These are phyloP conservation scores for Tephrocybe rancida DNA, from an alignment of 768 basidiomycete genomes.

Conservation along the genomic window DNA sequence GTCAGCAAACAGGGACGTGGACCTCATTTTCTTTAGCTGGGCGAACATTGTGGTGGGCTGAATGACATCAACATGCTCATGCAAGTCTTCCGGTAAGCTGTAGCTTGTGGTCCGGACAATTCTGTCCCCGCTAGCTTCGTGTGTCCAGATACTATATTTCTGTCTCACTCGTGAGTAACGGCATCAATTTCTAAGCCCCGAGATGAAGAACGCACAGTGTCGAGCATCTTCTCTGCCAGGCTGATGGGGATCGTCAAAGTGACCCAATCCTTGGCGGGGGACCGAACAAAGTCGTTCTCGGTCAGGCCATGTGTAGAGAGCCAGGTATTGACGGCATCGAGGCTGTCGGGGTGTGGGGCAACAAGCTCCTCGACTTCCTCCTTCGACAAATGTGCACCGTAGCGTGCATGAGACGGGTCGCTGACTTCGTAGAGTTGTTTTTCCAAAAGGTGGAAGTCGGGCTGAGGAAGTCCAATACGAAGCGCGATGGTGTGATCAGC, in stretches of 20 bases:
- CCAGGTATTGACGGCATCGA: slow-evolving; percentile 61
- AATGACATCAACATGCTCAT: slow-evolving; percentile 64
- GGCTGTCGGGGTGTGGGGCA: slow-evolving; percentile 52
- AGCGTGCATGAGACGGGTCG: slow-evolving; percentile 51
- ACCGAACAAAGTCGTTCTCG: slow-evolving; percentile 47
- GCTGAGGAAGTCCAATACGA: slow-evolving; percentile 59
- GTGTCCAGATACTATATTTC: slow-evolving; percentile 59
- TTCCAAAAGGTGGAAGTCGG: slow-evolving; percentile 48
- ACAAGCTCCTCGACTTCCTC: slow-evolving; percentile 63
- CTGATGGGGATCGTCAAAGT: slow-evolving; percentile 54
- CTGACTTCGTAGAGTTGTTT: slow-evolving; percentile 54
- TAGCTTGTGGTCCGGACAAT: slow-evolving; percentile 67
- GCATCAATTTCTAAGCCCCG: slow-evolving; percentile 20
- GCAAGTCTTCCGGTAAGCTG: slow-evolving; percentile 58
- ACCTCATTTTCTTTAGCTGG: slow-evolving; percentile 46
- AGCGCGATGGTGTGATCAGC: slow-evolving; percentile 47
- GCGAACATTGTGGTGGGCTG: slow-evolving; percentile 74
- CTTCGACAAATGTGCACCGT: slow-evolving; percentile 58
- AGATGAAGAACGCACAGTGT: slow-evolving; percentile 46
- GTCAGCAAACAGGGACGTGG: slow-evolving; percentile 37
- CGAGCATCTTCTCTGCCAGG: slow-evolving; percentile 65
- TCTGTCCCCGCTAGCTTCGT: slow-evolving; percentile 46
- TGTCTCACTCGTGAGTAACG: slow-evolving; percentile 19
- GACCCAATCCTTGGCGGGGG: slow-evolving; percentile 70
- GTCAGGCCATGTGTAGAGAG: slow-evolving; percentile 52